Base-by-base conservation (phyloP, 1,284 basidiomycete genomes). In the Fistulinella cinereoalba region DNA sequence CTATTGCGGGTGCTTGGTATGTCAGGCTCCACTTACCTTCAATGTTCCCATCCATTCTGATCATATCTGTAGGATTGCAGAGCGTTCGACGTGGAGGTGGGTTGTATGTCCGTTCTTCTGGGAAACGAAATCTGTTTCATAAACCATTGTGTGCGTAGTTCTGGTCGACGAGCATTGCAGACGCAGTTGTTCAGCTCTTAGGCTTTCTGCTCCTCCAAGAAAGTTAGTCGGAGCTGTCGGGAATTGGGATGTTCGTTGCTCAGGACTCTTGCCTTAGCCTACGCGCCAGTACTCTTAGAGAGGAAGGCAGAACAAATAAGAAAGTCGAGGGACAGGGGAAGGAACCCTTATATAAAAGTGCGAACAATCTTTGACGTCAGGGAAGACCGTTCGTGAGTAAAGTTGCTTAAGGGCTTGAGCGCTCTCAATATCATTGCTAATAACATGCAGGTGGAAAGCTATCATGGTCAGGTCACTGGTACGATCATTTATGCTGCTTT, bases 81-180 rank as follows among this genome's bases (percentile, higher is more conserved):
- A 81, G 38, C 65, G 57, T 51, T 79, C 81, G 3, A 85, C 74
- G 3, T 85, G 77, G 81, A 73, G 77, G 64, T 84, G 77, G 83
- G 81, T 83, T 31, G 77, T 78, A 60, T 32, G 73, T 66, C 12
- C n/a, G 19, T 6, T 31, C 21, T 23, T 23, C 21, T 41, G 4
- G 4, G 24, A 5, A 12, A 6, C 0, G 23, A 11, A 4, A 12
- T 18, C 1, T 2, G 8, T 28, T 2, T 2, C 9, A 33, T 41
- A 8, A 41, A 15, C 2, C 19, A 3, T 24, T n/a, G 1, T 1
- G 3, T 24, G 7, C 41, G 47, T 54, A 82, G 70, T 88, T 87
- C 60, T 82, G 78, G 74, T 75, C 79, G 1, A 81, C 81, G 3
- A 77, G 70, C 22, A 79, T 83, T 33, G 69, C 73, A 0, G 76